Evolutionary conservation across 768 basidiomycete species (phyloP).

Genomic region (Trametes meyenii): DNA sequence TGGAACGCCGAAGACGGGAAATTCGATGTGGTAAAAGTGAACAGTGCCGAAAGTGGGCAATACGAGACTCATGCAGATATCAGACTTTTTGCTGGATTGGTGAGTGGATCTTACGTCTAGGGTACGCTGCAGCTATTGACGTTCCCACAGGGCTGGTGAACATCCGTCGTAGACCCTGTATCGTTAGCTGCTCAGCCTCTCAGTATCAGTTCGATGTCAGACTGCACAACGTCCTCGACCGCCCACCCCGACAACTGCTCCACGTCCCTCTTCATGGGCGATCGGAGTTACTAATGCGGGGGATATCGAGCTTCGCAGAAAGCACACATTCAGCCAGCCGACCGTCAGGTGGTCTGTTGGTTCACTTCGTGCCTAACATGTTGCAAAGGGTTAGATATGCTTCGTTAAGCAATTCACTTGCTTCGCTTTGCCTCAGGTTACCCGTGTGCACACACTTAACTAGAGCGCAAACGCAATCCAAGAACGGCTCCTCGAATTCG

Average conservation of each 20-base stretch:
- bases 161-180: not conserved
- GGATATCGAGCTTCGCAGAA: slow-evolving; percentile 18
- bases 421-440: too few species aligned
- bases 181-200: not conserved
- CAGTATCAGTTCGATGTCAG: not conserved
- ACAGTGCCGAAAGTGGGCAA: slow-evolving; percentile 39
- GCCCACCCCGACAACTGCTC: slow-evolving; percentile 32
- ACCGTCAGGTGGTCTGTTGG: slow-evolving; percentile 12
- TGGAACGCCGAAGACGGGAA: slow-evolving; percentile 44
- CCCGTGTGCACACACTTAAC: too few species aligned
- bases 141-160: slow-evolving; percentile 23
- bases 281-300: slow-evolving; percentile 33
- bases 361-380: slow-evolving; percentile 27
- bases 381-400: not conserved
- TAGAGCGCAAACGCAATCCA: too few species aligned
- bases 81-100: slow-evolving; percentile 47
- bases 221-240: too few species aligned
- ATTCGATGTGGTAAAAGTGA: slow-evolving; percentile 51
- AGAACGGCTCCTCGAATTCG: too few species aligned
- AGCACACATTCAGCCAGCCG: slow-evolving; percentile 23
- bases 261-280: slow-evolving; percentile 22
- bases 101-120: slow-evolving; percentile 32
- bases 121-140: slow-evolving; percentile 15
- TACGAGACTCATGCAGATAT: slow-evolving; percentile 52
- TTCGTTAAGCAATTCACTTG: too few species aligned